A percentile compares a stretch with the other conserved stretches of the same genome.
Evolutionary conservation across 305 asterid species (phyloP).

Genomic region (Fraxinus velutina): DNA sequence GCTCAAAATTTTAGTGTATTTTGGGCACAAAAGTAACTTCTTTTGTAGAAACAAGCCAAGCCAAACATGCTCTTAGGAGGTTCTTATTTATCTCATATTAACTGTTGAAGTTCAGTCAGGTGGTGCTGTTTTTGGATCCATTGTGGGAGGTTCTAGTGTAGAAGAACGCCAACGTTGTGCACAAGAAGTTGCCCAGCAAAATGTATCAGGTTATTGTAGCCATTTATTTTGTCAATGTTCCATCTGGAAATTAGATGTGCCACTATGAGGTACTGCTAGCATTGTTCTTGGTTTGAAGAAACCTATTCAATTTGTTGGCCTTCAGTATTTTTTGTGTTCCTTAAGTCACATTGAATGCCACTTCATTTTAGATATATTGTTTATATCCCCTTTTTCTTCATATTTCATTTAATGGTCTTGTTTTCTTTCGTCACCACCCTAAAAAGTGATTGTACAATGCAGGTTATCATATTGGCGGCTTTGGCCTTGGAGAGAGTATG

Average conservation of each 20-base stretch:
- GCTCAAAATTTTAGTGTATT: background rate
- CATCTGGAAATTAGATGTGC: constrained; percentile 10
- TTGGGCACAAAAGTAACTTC: background rate
- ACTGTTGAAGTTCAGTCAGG: constrained; percentile 44
- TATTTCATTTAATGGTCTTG: background rate
- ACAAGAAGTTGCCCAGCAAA: constrained; percentile 67
- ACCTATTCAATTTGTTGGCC: background rate
- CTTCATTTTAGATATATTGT: background rate
- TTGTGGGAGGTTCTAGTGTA: constrained; percentile 78
- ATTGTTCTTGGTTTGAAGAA: constrained; percentile 14
- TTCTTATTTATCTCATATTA: constrained; percentile 9
- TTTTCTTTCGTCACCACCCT: background rate
- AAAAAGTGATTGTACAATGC: constrained; percentile 27
- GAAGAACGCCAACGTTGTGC: constrained; percentile 69
- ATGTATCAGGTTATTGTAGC: constrained; percentile 68
- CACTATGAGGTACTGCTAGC: background rate
- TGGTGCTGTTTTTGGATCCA: constrained; percentile 79
- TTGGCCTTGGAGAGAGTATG: constrained; percentile 87
- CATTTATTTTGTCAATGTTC: background rate
- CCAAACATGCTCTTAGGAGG: background rate
- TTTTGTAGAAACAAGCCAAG: background rate
- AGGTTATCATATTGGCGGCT: constrained; percentile 88
- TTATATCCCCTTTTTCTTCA: background rate
- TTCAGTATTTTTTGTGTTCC: constrained; percentile 4
- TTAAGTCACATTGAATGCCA: constrained; percentile 16